These are phyloP conservation scores for Pestalotiopsis sp. DNA, from an alignment of 2,329 filamentous ascomycete species.

Conservation along the genomic window DNA sequence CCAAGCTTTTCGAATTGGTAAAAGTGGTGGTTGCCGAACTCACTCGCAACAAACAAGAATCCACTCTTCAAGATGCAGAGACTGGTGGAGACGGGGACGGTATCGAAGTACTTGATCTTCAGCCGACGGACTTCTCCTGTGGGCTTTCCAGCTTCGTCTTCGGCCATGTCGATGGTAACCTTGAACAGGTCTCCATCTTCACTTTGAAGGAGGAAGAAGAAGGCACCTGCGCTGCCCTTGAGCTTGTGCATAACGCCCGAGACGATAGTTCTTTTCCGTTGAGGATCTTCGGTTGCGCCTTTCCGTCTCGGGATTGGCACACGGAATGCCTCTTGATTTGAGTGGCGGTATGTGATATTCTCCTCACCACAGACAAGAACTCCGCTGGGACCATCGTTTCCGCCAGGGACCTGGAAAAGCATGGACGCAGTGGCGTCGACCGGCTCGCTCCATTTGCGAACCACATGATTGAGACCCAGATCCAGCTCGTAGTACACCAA, in stretches of 20 bases:
- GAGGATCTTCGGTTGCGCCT: slow-evolving; percentile 88
- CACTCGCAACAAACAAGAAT: slow-evolving; percentile 89
- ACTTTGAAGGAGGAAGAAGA: slow-evolving; percentile 95
- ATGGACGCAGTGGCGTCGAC: slow-evolving; percentile 89
- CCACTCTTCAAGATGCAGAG: slow-evolving; percentile 94
- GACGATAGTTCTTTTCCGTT: slow-evolving; percentile 84
- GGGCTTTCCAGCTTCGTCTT: slow-evolving; percentile 75
- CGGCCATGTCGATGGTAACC: slow-evolving; percentile 86
- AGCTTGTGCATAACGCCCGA: slow-evolving; percentile 97
- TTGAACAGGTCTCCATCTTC: slow-evolving; percentile 99
- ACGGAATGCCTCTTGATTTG: slow-evolving; percentile 86
- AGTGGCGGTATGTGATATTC: slow-evolving; percentile 95
- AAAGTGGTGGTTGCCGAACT: slow-evolving; percentile 90
- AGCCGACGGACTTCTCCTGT: slow-evolving; percentile 81
- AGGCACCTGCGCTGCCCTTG: slow-evolving; percentile 77
- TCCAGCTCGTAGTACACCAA: slow-evolving; percentile 98
- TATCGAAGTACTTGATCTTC: slow-evolving; percentile 98
- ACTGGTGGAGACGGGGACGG: slow-evolving; percentile 83
- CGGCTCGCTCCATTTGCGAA: slow-evolving; percentile 92
- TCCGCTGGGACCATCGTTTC: slow-evolving; percentile 89
- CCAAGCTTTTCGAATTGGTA: slow-evolving; percentile 98
- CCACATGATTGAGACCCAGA: slow-evolving; percentile 93
- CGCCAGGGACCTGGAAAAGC: slow-evolving; percentile 93
- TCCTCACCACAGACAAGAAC: slow-evolving; percentile 94
- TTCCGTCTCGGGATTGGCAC: slow-evolving; percentile 86